These are phyloP conservation scores for Cyamopsis tetragonoloba DNA, from an alignment of 306 rosid species.

Conservation along the genomic window DNA sequence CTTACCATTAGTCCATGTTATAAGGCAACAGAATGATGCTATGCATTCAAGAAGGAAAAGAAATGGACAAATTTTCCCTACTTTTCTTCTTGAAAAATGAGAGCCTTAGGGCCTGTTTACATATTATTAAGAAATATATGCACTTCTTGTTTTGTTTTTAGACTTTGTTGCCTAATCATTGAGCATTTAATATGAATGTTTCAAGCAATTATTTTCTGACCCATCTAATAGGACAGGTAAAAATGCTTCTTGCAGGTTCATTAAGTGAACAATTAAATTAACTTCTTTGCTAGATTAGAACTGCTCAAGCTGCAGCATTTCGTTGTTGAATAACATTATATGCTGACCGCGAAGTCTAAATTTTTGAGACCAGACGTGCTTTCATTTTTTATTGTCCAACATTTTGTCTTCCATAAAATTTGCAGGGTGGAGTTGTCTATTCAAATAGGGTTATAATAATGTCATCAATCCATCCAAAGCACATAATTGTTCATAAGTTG, in stretches of 20 bases:
- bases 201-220: constrained; percentile 6
- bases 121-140: background rate
- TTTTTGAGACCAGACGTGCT: background rate
- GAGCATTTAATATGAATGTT: background rate
- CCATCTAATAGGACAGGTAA: background rate
- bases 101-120: background rate
- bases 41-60: background rate
- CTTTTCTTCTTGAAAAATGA: constrained; percentile 12
- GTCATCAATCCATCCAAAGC: constrained; percentile 66
- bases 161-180: background rate
- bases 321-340: background rate
- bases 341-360: background rate
- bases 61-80: background rate
- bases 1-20: background rate
- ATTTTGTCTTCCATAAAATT: constrained; percentile 26
- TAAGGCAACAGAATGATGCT: background rate
- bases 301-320: background rate
- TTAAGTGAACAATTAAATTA: background rate
- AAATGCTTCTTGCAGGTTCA: constrained; percentile 3
- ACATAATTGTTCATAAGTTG: constrained; percentile 44
- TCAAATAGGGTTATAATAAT: constrained; percentile 65
- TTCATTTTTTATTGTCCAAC: constrained; percentile 10
- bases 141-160: background rate
- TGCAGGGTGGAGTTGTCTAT: constrained; percentile 89
- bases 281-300: constrained; percentile 3